A percentile compares a stretch with the other conserved stretches of the same genome.
These are phyloP conservation scores for barrel medic (Medicago truncatula) DNA, from an alignment of 306 rosid genomes.

Conservation along the genomic window MtrunA17r5.0-ANR NC_053049.1:13738501-13739000, in stretches of 20 bases:
- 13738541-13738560: slow-evolving; percentile 70
- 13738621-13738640: slow-evolving; percentile 72
- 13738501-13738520: slow-evolving; percentile 67
- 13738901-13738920: slow-evolving; percentile 94
- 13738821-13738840: slow-evolving; percentile 88
- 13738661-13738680: slow-evolving; percentile 88
- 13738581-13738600: slow-evolving; percentile 56
- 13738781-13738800: slow-evolving; percentile 85
- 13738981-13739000: slow-evolving; percentile 85
- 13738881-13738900: slow-evolving; percentile 83
- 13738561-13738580: slow-evolving; percentile 59
- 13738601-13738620: slow-evolving; percentile 55
- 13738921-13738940: slow-evolving; percentile 87
- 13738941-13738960: slow-evolving; percentile 90
- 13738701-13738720: slow-evolving; percentile 96
- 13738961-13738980: slow-evolving; percentile 92
- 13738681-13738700: slow-evolving; percentile 96
- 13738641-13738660: slow-evolving; percentile 84
- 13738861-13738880: slow-evolving; percentile 73
- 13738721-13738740: slow-evolving; percentile 94
- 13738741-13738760: slow-evolving; percentile 89
- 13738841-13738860: slow-evolving; percentile 95
- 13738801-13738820: slow-evolving; percentile 93
- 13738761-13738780: slow-evolving; percentile 83
- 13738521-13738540: slow-evolving; percentile 89